These are phyloP conservation scores for Fusarium palustre DNA, from an alignment of 2,329 filamentous ascomycete genomes.

Conservation along the genomic window DNA sequence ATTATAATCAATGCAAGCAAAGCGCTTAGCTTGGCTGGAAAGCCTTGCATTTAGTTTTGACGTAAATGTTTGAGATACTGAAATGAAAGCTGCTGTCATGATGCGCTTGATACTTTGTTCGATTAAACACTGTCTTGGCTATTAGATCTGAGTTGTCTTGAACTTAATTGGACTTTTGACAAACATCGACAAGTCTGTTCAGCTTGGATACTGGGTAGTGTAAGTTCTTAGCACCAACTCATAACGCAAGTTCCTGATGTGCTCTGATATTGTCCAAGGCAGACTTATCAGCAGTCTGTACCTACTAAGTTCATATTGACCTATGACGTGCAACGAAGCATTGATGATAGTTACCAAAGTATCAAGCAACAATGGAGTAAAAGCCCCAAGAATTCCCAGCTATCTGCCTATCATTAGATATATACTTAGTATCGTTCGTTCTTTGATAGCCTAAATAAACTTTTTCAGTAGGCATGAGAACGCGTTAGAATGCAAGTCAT, in stretches of 20 bases:
- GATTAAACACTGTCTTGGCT: constrained; percentile 21
- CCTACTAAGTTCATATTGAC: background rate
- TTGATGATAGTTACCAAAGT: background rate
- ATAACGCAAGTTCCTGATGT: background rate
- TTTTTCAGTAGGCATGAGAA: background rate
- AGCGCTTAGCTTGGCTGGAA: constrained; percentile 30
- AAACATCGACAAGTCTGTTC: background rate
- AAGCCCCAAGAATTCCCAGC: background rate
- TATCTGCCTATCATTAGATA: too few species aligned
- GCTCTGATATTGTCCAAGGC: background rate
- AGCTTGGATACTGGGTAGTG: background rate
- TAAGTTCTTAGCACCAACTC: background rate
- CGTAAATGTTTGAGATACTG: constrained; percentile 29
- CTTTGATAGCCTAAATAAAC: background rate
- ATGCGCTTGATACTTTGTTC: constrained; percentile 34
- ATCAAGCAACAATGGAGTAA: background rate
- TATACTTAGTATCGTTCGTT: background rate
- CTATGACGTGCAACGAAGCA: constrained; percentile 4
- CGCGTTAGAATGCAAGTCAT: background rate
- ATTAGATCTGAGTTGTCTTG: background rate
- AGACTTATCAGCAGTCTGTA: background rate
- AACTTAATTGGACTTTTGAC: background rate
- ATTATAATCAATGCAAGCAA: constrained; percentile 48
- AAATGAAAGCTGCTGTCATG: constrained; percentile 43
- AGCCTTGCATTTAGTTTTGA: constrained; percentile 26